These are phyloP conservation scores for Chaetomium cochliodes DNA, from an alignment of 495 filamentous ascomycete genomes.

Conservation along the genomic window DNA sequence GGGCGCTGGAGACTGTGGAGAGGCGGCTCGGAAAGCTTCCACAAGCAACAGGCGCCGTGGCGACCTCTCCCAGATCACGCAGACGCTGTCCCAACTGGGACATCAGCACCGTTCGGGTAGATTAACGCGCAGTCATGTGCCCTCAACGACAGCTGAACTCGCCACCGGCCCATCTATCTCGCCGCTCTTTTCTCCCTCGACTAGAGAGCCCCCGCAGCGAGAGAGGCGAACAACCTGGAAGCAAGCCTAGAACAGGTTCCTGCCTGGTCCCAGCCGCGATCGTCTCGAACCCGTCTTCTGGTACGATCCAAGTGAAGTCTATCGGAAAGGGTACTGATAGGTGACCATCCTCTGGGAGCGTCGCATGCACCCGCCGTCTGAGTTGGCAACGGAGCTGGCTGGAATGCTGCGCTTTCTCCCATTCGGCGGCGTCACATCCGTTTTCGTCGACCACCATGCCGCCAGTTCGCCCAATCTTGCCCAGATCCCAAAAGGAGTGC, in stretches of 20 bases:
- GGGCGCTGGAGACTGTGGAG: background rate
- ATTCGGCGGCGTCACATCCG: slow-evolving; percentile 17
- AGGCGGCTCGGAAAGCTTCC: slow-evolving; percentile 5
- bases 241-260: background rate
- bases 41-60: slow-evolving; percentile 5
- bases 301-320: slow-evolving; percentile 18
- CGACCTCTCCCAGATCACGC: background rate
- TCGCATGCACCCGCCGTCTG: slow-evolving; percentile 30
- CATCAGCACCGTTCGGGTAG: slow-evolving; percentile 21
- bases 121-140: slow-evolving; percentile 34
- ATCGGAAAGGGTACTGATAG: slow-evolving; percentile 27
- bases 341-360: slow-evolving; percentile 23
- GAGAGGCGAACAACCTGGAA: background rate
- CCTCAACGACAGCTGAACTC: slow-evolving; percentile 23
- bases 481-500: slow-evolving; percentile 4
- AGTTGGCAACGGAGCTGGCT: slow-evolving; percentile 15
- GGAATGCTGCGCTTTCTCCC: background rate
- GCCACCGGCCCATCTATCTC: slow-evolving; percentile 27
- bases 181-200: slow-evolving; percentile 17
- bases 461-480: slow-evolving; percentile 11
- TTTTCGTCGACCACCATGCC: slow-evolving; percentile 17
- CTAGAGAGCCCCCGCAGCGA: background rate
- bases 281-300: slow-evolving; percentile 3
- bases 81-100: slow-evolving; percentile 11
- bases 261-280: background rate